These are phyloP conservation scores for Chrysoporthe cubensis DNA, from an alignment of 2,329 filamentous ascomycete species.

Conservation along the genomic window DNA sequence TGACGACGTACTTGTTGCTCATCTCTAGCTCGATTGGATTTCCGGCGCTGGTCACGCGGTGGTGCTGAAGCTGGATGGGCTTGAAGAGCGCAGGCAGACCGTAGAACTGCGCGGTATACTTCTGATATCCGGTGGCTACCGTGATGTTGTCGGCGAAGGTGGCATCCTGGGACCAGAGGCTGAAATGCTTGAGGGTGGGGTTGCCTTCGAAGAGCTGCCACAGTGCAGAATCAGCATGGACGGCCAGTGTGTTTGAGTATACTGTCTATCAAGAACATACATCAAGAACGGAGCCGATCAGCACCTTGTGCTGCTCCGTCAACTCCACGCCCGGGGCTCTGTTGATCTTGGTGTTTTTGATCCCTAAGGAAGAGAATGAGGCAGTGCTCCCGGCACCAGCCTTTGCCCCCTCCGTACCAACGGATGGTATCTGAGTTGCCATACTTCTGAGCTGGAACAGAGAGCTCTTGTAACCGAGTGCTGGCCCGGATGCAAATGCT, in stretches of 20 bases:
- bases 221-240: not conserved
- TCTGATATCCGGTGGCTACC: conserved; percentile 57
- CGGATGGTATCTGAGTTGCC: conserved; percentile 34
- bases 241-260: no score
- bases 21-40: conserved; percentile 63
- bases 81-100: conserved; percentile 62
- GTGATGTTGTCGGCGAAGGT: conserved; percentile 64
- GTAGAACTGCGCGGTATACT: conserved; percentile 57
- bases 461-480: not conserved
- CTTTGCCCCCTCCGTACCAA: conserved; percentile 17
- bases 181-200: conserved; percentile 61
- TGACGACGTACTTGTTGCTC: conserved; percentile 42
- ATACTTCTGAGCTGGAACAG: conserved; percentile 30
- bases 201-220: conserved; percentile 61
- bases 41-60: conserved; percentile 56
- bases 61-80: conserved; percentile 58
- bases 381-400: conserved; percentile 15
- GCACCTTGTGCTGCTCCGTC: conserved; percentile 52
- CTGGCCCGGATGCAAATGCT: not conserved
- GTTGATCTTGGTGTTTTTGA: conserved; percentile 59
- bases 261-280: conserved; percentile 34
- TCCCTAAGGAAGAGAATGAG: conserved; percentile 39
- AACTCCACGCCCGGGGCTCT: conserved; percentile 55
- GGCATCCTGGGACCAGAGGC: conserved; percentile 61
- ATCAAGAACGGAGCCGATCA: conserved; percentile 63